Conservation (phyloP, 441 rosid genomes). For the Isatis lusitanica region DNA sequence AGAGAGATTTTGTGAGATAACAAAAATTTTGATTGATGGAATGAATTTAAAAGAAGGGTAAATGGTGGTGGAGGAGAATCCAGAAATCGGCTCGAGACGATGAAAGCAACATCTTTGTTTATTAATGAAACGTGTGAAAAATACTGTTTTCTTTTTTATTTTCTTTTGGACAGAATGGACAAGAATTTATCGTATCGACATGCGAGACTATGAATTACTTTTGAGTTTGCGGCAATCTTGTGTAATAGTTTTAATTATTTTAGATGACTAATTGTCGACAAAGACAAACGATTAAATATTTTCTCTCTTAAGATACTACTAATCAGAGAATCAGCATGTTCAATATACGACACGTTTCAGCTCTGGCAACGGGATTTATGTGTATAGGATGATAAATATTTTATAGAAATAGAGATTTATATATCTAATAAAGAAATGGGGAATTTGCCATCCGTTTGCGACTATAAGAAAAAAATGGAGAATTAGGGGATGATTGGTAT, state of each 20-base stretch:
- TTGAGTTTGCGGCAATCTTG: constrained; percentile 21
- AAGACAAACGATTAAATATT: background rate
- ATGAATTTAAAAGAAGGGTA: constrained; percentile 25
- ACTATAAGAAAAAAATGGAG: background rate
- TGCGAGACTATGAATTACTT: constrained; percentile 19
- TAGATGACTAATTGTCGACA: constrained; percentile 21
- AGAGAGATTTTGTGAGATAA: constrained; percentile 3
- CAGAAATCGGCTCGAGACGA: constrained; percentile 26
- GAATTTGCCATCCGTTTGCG: constrained; percentile 1
- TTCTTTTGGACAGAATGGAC: background rate
- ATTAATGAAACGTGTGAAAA: constrained; percentile 32
- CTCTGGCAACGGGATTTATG: background rate
- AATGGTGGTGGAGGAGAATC: constrained; percentile 38
- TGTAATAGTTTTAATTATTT: constrained; percentile 18
- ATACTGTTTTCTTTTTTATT: background rate
- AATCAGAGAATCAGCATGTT: background rate
- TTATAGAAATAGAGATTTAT: background rate
- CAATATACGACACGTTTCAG: background rate
- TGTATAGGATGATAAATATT: background rate
- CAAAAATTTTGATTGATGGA: background rate
- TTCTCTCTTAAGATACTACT: background rate
- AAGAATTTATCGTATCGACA: constrained; percentile 7
- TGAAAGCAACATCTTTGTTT: constrained; percentile 29
- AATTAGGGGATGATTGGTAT: background rate
- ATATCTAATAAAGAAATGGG: background rate